Evolutionary conservation across 2,329 filamentous ascomycete species (phyloP).

Genomic region (Ploettnerulaceae sp.): DNA sequence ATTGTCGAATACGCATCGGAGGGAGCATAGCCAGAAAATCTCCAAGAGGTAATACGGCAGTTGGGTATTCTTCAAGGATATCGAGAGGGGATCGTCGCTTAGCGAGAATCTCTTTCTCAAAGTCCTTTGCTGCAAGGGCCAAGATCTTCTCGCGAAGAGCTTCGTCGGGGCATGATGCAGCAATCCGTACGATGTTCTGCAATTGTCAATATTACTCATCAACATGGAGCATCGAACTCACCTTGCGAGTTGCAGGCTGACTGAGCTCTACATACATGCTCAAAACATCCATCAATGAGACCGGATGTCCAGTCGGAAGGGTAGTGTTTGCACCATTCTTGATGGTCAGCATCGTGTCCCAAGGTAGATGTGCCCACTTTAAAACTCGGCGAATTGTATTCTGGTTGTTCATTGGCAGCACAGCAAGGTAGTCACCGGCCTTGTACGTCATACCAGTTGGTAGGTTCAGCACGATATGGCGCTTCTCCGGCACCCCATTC

Average conservation of each 20-base stretch:
- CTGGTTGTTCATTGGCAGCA: slow-evolving; percentile 13
- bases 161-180: slow-evolving; percentile 43
- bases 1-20: slow-evolving; percentile 73
- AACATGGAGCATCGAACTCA: background rate
- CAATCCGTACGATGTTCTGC: slow-evolving; percentile 43
- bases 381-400: slow-evolving; percentile 36
- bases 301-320: slow-evolving; percentile 42
- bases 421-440: slow-evolving; percentile 16
- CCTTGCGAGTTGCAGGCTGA: slow-evolving; percentile 51
- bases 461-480: slow-evolving; percentile 45
- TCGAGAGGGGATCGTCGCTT: slow-evolving; percentile 63
- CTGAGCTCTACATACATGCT: slow-evolving; percentile 55
- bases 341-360: slow-evolving; percentile 52
- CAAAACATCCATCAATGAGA: slow-evolving; percentile 50
- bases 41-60: slow-evolving; percentile 56
- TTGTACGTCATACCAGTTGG: slow-evolving; percentile 12
- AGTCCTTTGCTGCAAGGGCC: slow-evolving; percentile 27
- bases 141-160: slow-evolving; percentile 39
- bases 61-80: slow-evolving; percentile 59
- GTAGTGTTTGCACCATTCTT: slow-evolving; percentile 31
- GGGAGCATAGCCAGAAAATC: slow-evolving; percentile 68
- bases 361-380: slow-evolving; percentile 50
- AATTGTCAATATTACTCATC: background rate
- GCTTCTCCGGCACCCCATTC: slow-evolving; percentile 50
- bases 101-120: slow-evolving; percentile 28